Conservation (phyloP, 2,329 filamentous ascomycete species). For the Byssoonygena ceratinophila region DNA sequence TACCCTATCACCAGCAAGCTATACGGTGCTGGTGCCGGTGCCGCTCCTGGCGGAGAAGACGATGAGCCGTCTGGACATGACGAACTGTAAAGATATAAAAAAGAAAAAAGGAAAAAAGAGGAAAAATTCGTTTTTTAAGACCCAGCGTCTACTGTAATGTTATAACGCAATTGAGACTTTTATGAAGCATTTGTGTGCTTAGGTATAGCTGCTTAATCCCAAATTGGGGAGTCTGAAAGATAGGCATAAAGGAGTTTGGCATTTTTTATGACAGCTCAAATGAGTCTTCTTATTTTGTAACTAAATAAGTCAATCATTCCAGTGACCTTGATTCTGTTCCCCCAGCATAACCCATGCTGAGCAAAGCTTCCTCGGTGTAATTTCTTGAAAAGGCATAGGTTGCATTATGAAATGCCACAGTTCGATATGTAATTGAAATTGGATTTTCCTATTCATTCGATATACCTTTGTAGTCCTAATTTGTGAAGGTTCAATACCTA, state of each 20-base stretch:
- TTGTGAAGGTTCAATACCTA: too few relatives aligned
- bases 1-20: constrained; percentile 99
- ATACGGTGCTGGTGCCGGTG: constrained; percentile 55
- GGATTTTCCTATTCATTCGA: too few relatives aligned
- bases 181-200: constrained; percentile 7
- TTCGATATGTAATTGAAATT: too few relatives aligned
- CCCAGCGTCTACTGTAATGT: constrained; percentile 11
- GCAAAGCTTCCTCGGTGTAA: too few relatives aligned
- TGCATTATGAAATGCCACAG: too few relatives aligned
- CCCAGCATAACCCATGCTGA: too few relatives aligned
- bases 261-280: too few relatives aligned
- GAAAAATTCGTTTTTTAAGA: constrained; percentile 1
- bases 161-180: constrained; percentile 9
- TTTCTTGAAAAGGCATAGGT: too few relatives aligned
- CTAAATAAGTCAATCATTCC: too few relatives aligned
- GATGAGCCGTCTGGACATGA: constrained; percentile 62
- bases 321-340: too few relatives aligned
- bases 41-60: constrained; percentile 53
- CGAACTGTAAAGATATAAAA: constrained; percentile 54
- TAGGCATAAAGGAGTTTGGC: constrained; percentile 13
- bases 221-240: constrained; percentile 2
- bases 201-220: constrained; percentile 3
- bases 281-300: not conserved
- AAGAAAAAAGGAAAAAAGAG: too few relatives aligned
- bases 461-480: too few relatives aligned